Conservation (phyloP, 192 early-diverging fungal genomes). For the Dimargaris xerosporica region DNA sequence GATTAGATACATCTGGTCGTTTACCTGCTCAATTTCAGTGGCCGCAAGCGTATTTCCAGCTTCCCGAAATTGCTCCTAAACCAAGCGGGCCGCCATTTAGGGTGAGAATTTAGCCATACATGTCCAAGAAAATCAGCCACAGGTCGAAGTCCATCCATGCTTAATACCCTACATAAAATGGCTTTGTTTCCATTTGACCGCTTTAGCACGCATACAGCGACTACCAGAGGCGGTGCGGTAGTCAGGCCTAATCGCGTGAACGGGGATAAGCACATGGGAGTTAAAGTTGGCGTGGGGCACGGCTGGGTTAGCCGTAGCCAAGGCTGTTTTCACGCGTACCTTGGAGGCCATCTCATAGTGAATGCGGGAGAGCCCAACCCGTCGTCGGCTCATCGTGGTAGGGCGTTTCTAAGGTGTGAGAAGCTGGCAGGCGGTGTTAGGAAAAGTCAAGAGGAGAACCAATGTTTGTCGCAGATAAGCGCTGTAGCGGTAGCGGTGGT, state of each 20-base stretch:
- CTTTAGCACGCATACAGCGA: neutral
- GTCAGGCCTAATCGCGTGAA: neutral
- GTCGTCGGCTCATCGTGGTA: slow-evolving; percentile 5
- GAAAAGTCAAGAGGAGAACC: no score
- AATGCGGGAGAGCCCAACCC: slow-evolving; percentile 11
- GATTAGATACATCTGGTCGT: neutral
- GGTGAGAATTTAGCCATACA: neutral
- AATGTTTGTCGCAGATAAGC: no score
- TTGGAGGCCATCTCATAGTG: slow-evolving; percentile 10
- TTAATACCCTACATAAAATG: neutral
- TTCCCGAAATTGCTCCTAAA: neutral
- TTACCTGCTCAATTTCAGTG: slow-evolving; percentile 9
- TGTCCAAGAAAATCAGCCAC: neutral
- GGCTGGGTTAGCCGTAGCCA: neutral
- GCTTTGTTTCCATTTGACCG: neutral
- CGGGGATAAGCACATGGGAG: neutral
- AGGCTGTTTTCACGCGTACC: neutral
- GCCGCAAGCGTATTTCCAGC: slow-evolving; percentile 4
- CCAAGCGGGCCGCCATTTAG: neutral
- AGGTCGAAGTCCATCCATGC: neutral
- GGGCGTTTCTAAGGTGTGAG: neutral
- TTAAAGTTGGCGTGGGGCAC: neutral
- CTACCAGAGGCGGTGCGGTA: neutral
- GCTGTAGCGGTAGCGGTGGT: no score
- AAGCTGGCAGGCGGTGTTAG: no score